phyloP scores from a whole-genome alignment of 106 monocot genomes.

The Narthecium ossifragum region DNA sequence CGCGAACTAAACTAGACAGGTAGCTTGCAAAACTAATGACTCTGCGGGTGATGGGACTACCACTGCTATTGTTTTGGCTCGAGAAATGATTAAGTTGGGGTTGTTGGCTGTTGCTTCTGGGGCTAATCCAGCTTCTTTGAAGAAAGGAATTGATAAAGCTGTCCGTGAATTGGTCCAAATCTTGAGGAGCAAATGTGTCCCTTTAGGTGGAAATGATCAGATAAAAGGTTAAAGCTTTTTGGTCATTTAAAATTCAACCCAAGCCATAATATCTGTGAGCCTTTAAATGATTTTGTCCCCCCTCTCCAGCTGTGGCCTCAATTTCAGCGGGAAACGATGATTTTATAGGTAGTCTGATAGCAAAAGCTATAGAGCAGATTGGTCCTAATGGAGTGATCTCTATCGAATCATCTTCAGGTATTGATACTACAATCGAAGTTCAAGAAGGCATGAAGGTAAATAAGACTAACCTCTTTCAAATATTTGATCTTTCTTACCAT shows the following conservation, averaged over 20 bases:
- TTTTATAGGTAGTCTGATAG: constrained; percentile 47
- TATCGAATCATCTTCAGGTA: constrained; percentile 61
- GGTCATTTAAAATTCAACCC: too few species aligned
- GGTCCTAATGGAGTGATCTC: constrained; percentile 59
- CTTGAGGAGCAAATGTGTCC: constrained; percentile 43
- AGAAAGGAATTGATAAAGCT: constrained; percentile 87
- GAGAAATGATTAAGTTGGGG: constrained; percentile 88
- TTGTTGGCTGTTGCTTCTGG: constrained; percentile 71
- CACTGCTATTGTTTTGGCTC: constrained; percentile 80
- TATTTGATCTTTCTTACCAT: neutral
- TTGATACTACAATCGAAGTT: constrained; percentile 61
- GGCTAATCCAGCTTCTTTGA: constrained; percentile 81
- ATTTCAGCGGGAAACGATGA: constrained; percentile 73
- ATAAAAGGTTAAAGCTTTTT: too few species aligned
- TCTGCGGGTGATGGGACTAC: constrained; percentile 91
- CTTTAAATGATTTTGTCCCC: neutral
- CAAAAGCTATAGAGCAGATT: constrained; percentile 59
- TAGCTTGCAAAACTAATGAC: constrained; percentile 88
- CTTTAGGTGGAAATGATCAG: constrained; percentile 51
- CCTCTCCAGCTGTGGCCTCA: constrained; percentile 40
- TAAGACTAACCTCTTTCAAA: neutral
- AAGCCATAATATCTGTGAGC: too few species aligned
- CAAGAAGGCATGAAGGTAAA: constrained; percentile 99
- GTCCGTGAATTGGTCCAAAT: constrained; percentile 55
- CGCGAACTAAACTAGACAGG: constrained; percentile 36